phyloP scores from a whole-genome alignment of 176 grass and related monocot genomes.

The Eleusine coracana region DNA sequence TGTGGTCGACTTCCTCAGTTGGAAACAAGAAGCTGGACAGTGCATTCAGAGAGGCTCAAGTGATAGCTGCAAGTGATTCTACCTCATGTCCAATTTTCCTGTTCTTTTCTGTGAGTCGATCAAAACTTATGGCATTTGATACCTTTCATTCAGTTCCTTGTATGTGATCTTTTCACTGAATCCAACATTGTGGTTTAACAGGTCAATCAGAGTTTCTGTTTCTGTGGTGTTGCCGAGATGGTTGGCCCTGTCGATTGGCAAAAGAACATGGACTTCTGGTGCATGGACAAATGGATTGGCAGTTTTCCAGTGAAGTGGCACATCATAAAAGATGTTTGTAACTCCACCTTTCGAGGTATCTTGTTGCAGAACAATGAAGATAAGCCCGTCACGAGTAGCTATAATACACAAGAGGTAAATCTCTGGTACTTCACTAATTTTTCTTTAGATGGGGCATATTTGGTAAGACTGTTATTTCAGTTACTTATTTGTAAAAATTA shows the following conservation, averaged over 20 bases:
- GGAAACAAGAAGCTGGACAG: conserved; percentile 62
- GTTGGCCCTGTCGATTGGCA: conserved; percentile 72
- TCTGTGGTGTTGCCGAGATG: conserved; percentile 97
- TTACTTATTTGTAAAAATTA: background rate
- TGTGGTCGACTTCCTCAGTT: conserved; percentile 52
- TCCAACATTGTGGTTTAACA: conserved; percentile 40
- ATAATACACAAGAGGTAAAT: conserved; percentile 86
- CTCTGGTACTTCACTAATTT: conserved; percentile 21
- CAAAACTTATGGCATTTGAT: conserved; percentile 24
- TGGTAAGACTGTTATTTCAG: conserved; percentile 7
- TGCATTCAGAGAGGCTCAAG: conserved; percentile 61
- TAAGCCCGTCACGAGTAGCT: conserved; percentile 75
- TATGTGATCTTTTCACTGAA: conserved; percentile 13
- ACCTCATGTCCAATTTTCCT: conserved; percentile 70
- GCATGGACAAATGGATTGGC: conserved; percentile 66
- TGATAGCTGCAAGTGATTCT: conserved; percentile 45
- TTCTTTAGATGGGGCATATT: background rate
- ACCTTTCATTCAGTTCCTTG: conserved; percentile 29
- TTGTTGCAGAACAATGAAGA: conserved; percentile 75
- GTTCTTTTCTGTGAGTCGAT: conserved; percentile 84
- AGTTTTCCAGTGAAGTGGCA: conserved; percentile 89
- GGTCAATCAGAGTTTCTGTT: conserved; percentile 66
- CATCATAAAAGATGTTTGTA: conserved; percentile 82
- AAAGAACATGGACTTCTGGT: conserved; percentile 82
- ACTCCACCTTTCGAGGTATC: conserved; percentile 51